Evolutionary conservation across 2,329 filamentous ascomycete species (phyloP), one percentile per base, ranked within the genome.

Genomic region (Aspergillus sclerotialis): DNA sequence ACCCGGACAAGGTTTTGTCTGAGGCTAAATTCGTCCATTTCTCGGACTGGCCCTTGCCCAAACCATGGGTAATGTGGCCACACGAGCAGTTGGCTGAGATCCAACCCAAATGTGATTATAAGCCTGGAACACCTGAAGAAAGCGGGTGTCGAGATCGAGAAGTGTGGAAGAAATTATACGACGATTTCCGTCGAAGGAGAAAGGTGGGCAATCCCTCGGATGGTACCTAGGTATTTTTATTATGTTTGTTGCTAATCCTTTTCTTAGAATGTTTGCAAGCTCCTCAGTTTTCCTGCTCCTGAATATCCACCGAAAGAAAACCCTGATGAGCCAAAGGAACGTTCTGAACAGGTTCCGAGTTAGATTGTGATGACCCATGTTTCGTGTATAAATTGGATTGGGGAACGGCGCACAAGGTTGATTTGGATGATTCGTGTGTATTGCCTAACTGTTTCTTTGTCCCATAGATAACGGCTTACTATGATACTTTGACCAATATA

Each of bases 21-120:
- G 76, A 82, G 46, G 75, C 78, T 5, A 83, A 82, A 42, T 67
- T 81, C 4, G 63, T 85, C 2, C 81, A 85, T 53, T 85, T 84
- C 53, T 80, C 75, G 9, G 82, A 86, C 49, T 82, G 76, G 76
- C 82, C 81, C 1, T 46, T 83, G 5, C 78, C 80, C 0, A 85
- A 85, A 44, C 76, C 76, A 2, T 78, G 75, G 74, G 56, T 75
- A 4, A 61, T 62, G 58, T 63, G 58, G 58, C 55, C 58, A 12
- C 52, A 50, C 18, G 45, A 52, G 13, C 36, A 54, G 32, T 33
- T 63, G 15, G 49, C 50, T 2, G 48, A 56, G 24, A 47, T 57
- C 34, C 44, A 58, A 35, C 59, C 59, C 1, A 52, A 47, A 31
- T 63, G 59, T 26, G 49, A 60, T 23, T 39, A 50, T 19, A 50